Conservation (phyloP, 78 protist genomes). For the Guillardia theta region DNA sequence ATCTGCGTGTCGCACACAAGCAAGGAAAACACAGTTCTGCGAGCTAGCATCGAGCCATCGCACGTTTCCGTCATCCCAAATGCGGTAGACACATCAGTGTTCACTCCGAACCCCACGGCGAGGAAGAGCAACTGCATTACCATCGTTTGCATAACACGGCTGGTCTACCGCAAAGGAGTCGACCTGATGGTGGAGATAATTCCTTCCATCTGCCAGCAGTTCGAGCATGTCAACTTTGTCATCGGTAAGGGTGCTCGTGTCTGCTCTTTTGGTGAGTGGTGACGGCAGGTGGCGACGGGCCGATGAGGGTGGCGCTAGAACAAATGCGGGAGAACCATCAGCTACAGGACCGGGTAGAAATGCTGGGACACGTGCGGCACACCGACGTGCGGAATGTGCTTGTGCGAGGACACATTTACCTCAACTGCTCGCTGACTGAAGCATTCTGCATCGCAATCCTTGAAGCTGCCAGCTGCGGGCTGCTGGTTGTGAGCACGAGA, state of each 20-base stretch:
- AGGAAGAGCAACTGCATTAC: slow-evolving; percentile 54
- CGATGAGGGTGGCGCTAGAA: slow-evolving; percentile 74
- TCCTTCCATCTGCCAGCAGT: slow-evolving; percentile 51
- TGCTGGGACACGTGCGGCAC: slow-evolving; percentile 87
- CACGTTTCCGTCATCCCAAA: slow-evolving; percentile 93
- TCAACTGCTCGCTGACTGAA: slow-evolving; percentile 72
- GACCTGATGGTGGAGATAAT: slow-evolving; percentile 72
- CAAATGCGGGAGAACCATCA: slow-evolving; percentile 85
- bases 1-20: slow-evolving; percentile 93
- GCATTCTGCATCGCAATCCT: slow-evolving; percentile 98
- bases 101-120: slow-evolving; percentile 77
- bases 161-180: slow-evolving; percentile 92
- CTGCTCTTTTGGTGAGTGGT: neutral
- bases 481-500: slow-evolving; percentile 68
- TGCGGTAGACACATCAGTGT: slow-evolving; percentile 85
- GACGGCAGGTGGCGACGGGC: slow-evolving; percentile 90
- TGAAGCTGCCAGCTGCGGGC: slow-evolving; percentile 92
- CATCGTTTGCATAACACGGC: slow-evolving; percentile 85
- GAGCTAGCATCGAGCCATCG: slow-evolving; percentile 82
- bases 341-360: slow-evolving; percentile 81
- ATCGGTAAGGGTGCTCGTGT: slow-evolving; percentile 58
- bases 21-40: slow-evolving; percentile 90
- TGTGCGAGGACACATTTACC: slow-evolving; percentile 89
- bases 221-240: slow-evolving; percentile 71
- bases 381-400: slow-evolving; percentile 82